Evolutionary conservation across 257 asterid genomes (phyloP), one percentile per base, ranked within the genome.

Genomic region (Gentiana straminea): DNA sequence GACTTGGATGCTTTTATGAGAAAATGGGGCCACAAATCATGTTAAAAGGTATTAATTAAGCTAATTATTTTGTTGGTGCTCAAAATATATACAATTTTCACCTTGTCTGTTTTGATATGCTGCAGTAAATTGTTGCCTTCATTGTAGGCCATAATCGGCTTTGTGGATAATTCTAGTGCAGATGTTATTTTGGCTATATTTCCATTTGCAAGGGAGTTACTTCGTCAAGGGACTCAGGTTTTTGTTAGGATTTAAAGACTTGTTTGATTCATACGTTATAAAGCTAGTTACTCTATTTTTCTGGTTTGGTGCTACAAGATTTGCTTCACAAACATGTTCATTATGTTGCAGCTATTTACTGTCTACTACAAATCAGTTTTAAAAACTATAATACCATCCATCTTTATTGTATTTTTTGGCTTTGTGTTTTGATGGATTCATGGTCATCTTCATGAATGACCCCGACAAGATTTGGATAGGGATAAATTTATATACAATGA

Each of bases 121-220:
- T 34, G 36, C 45, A 57, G 68, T 61, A 52, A 71, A 69, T 56
- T 69, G 47, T 52, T 36, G 35, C 64, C 61, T 58, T 52, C 69
- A 57, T 52, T 44, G 53, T 91, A 90, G 96, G 96, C 79, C 69
- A 83, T 92, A 51, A 80, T 92, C 63, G n/a, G n/a, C 59, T 85
- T 92, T 75, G 95, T 81, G 38, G 98, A 88, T 73, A 92, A 87
- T 76, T 92, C 98, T 50, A 97, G 98, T 60, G 97, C 97, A 62
- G 98, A 88, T 75, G 60, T 92, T 57, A 74, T 92, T 63, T 78
- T 92, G 75, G 98, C 97, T 59, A 83, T 91, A 74, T 71, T 92
- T 72, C 98, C 98, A 62, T 88, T 87, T 75, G 82, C 93, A 15
- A 79, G 98, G 70, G 98, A 92, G 81, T 76, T 92, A 60, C 88